Evolutionary conservation across 129 eudicot genomes (phyloP).

Genomic region (Solidago caesia): DNA sequence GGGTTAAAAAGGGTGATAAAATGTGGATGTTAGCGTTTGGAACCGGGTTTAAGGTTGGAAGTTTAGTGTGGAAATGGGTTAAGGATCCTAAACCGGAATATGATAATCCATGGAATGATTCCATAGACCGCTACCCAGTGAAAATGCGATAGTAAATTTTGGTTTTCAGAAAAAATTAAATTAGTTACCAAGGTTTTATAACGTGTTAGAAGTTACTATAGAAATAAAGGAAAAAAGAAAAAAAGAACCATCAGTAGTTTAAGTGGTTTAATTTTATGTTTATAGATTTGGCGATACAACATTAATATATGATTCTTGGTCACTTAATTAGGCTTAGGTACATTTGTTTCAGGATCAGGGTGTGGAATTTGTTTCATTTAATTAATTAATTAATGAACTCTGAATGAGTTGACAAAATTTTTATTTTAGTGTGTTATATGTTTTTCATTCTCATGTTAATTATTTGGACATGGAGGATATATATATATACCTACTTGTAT

Average conservation of each 20-base stretch:
- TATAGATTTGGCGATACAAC: too few relatives aligned
- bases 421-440: too few relatives aligned
- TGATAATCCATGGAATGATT: slow-evolving; percentile 83
- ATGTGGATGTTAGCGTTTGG: slow-evolving; percentile 95
- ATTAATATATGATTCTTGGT: too few relatives aligned
- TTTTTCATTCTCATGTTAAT: too few relatives aligned
- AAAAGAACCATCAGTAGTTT: background rate
- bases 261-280: too few relatives aligned
- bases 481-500: too few relatives aligned
- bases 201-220: background rate
- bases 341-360: too few relatives aligned
- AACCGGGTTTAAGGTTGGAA: slow-evolving; percentile 87
- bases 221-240: background rate
- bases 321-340: too few relatives aligned
- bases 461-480: too few relatives aligned
- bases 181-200: background rate
- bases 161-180: background rate
- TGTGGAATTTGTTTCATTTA: too few relatives aligned
- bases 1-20: slow-evolving; percentile 60
- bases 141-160: slow-evolving; percentile 31
- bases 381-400: too few relatives aligned
- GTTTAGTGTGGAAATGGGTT: slow-evolving; percentile 76
- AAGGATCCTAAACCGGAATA: slow-evolving; percentile 36
- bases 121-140: slow-evolving; percentile 57
- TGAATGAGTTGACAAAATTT: too few relatives aligned